Evolutionary conservation across 106 monocot species (phyloP).

Genomic region (Cymbidium sinense): DNA sequence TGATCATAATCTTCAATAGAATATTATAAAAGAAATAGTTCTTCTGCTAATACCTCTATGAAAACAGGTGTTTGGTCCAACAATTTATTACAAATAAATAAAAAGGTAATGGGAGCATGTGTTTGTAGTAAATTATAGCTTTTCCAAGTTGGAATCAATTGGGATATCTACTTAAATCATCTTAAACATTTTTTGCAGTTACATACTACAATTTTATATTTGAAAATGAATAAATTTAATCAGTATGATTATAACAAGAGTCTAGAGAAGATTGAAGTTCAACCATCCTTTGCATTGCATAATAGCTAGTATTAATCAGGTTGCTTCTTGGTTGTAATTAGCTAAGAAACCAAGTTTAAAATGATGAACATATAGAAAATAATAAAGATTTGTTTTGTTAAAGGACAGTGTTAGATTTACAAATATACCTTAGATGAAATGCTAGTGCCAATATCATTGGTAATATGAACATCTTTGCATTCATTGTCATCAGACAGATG

Average conservation of each 20-base stretch:
- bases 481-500: conserved; percentile 25
- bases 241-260: not conserved
- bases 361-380: not conserved
- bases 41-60: too few species aligned
- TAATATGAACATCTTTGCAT: conserved; percentile 60
- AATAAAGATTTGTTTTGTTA: not conserved
- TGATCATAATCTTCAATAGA: too few species aligned
- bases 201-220: not conserved
- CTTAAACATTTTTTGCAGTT: not conserved
- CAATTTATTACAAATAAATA: too few species aligned
- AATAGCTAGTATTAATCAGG: not conserved
- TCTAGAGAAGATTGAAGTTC: not conserved
- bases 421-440: conserved; percentile 35
- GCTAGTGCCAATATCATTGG: conserved; percentile 22
- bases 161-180: not conserved
- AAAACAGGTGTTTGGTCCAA: too few species aligned
- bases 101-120: too few species aligned
- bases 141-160: not conserved
- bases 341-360: not conserved
- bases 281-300: not conserved
- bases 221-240: not conserved
- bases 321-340: not conserved
- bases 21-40: too few species aligned
- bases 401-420: not conserved
- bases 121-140: too few species aligned